These are phyloP conservation scores for Acer negundo DNA, from an alignment of 345 rosid species.

Conservation along the genomic window DNA sequence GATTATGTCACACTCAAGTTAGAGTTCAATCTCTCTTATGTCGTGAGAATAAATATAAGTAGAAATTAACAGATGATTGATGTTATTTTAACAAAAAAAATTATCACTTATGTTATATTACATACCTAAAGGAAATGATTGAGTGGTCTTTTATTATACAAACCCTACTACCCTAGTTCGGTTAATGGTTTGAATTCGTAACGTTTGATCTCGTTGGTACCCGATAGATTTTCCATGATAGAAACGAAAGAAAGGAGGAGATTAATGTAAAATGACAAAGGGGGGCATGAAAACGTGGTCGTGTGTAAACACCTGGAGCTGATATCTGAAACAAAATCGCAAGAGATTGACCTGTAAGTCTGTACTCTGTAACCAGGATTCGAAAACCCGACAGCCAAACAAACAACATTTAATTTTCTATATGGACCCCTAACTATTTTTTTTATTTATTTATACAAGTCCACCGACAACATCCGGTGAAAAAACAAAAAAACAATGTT, in stretches of 20 bases:
- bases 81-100: no score
- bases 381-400: slow-evolving; percentile 45
- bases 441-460: not conserved
- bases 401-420: slow-evolving; percentile 20
- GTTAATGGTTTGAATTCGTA: no score
- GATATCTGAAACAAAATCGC: slow-evolving; percentile 14
- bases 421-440: slow-evolving; percentile 8
- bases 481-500: not conserved
- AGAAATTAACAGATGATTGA: no score
- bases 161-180: no score
- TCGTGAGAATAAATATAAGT: no score
- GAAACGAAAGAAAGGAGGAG: not conserved
- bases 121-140: no score
- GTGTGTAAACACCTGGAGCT: not conserved
- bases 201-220: no score
- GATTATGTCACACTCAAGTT: no score
- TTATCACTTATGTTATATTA: no score
- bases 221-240: not conserved
- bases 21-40: no score
- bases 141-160: no score
- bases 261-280: not conserved
- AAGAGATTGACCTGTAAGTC: slow-evolving; percentile 25
- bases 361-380: slow-evolving; percentile 19
- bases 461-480: slow-evolving; percentile 55
- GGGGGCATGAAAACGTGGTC: slow-evolving; percentile 21